Conservation (phyloP, 75 land plant genomes). For the Adiantum capillusveneris region DNA sequence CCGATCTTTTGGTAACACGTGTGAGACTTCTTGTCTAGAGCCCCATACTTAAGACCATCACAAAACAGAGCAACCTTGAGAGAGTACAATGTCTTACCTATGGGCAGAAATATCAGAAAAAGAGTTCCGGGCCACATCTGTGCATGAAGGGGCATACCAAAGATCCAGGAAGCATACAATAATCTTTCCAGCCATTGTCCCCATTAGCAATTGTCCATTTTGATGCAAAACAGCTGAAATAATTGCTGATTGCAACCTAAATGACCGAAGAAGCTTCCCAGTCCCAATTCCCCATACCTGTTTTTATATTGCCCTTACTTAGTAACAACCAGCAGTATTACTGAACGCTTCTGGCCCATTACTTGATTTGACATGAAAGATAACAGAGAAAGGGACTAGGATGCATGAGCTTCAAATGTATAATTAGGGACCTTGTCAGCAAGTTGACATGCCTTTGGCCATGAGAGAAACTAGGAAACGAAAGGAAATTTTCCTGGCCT, state of each 20-base stretch:
- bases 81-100: not conserved
- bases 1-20: too few species aligned
- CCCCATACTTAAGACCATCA: too few species aligned
- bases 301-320: not conserved
- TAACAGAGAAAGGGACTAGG: not conserved
- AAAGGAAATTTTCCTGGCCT: too few species aligned
- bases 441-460: not conserved
- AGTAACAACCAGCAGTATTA: not conserved
- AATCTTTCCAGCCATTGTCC: not conserved
- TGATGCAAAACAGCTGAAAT: not conserved
- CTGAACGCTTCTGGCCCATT: not conserved
- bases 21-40: too few species aligned
- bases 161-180: not conserved
- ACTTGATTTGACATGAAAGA: not conserved
- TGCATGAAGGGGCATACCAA: not conserved
- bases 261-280: constrained; percentile 1
- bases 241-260: constrained; percentile 1
- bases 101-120: not conserved
- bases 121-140: not conserved
- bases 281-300: constrained; percentile 2
- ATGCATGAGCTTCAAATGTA: not conserved
- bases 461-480: constrained; percentile 25
- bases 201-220: not conserved
- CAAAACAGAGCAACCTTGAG: not conserved
- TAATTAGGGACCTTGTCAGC: not conserved